These are phyloP conservation scores for Penicillium fimorum DNA, from an alignment of 495 filamentous ascomycete species.

Conservation along the genomic window DNA sequence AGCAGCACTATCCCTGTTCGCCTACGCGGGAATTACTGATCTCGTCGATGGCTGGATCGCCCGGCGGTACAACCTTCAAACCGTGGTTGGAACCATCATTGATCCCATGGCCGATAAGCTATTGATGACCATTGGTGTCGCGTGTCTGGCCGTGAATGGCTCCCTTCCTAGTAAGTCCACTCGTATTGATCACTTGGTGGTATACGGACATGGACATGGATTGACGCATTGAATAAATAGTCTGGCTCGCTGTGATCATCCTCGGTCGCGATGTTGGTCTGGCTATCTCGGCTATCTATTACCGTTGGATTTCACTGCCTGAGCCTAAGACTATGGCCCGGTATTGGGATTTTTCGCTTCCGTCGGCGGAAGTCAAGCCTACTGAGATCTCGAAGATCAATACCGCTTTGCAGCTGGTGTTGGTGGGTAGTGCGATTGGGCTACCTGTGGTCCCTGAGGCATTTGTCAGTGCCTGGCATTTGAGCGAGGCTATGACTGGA, in stretches of 20 bases:
- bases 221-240: constrained; percentile 42
- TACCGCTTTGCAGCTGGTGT: constrained; percentile 73
- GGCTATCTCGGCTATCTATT: constrained; percentile 88
- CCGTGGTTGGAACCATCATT: constrained; percentile 93
- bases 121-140: constrained; percentile 88
- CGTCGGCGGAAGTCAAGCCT: constrained; percentile 87
- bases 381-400: constrained; percentile 91
- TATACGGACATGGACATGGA: not conserved
- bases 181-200: not conserved
- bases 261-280: constrained; percentile 86
- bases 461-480: constrained; percentile 44
- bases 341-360: constrained; percentile 98
- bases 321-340: constrained; percentile 85
- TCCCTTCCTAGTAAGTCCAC: constrained; percentile 67
- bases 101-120: constrained; percentile 97
- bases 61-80: constrained; percentile 79
- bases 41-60: constrained; percentile 91
- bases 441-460: constrained; percentile 61
- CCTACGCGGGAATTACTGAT: constrained; percentile 89
- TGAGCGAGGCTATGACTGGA: constrained; percentile 55
- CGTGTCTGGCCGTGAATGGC: constrained; percentile 77
- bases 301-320: constrained; percentile 89
- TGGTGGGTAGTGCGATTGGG: constrained; percentile 75
- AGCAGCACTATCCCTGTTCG: constrained; percentile 78
- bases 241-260: constrained; percentile 85